Percentiles rank a stretch among this genome's conserved stretches.
Evolutionary conservation across 176 grass and related monocot species (phyloP).

Genomic region (Carex littledalei): DNA sequence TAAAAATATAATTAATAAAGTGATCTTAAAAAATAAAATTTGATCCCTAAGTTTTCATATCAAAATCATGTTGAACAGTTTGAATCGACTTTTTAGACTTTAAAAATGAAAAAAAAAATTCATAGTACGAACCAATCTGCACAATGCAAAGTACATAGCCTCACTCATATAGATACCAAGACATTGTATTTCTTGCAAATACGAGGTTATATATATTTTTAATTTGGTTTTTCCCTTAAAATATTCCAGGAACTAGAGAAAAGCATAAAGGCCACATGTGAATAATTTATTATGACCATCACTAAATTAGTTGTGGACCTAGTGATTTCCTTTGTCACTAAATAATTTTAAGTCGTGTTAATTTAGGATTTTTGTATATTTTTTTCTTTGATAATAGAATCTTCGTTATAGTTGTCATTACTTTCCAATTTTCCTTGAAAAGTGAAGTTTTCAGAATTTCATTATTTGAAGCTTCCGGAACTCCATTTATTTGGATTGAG

Average conservation of each 20-base stretch:
- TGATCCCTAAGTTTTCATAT: too few relatives aligned
- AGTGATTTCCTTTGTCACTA: constrained; percentile 98
- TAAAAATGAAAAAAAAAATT: too few relatives aligned
- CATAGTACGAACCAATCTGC: too few relatives aligned
- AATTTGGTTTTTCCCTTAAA: neutral
- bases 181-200: too few relatives aligned
- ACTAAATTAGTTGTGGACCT: constrained; percentile 95
- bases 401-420: neutral
- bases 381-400: neutral
- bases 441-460: neutral
- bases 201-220: neutral
- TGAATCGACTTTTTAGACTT: too few relatives aligned
- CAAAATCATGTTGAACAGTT: too few relatives aligned
- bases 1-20: too few relatives aligned
- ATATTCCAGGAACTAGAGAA: constrained; percentile 70
- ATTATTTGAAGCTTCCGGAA: too few relatives aligned
- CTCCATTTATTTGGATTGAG: too few relatives aligned
- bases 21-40: too few relatives aligned
- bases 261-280: constrained; percentile 77
- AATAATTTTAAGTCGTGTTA: neutral
- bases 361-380: neutral
- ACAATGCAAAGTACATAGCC: too few relatives aligned
- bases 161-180: too few relatives aligned
- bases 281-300: constrained; percentile 97
- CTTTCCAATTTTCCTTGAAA: neutral